Percentiles rank a stretch among this genome's conserved stretches.
Conservation (phyloP, 305 asterid genomes). For the Petunia hybrid region DNA sequence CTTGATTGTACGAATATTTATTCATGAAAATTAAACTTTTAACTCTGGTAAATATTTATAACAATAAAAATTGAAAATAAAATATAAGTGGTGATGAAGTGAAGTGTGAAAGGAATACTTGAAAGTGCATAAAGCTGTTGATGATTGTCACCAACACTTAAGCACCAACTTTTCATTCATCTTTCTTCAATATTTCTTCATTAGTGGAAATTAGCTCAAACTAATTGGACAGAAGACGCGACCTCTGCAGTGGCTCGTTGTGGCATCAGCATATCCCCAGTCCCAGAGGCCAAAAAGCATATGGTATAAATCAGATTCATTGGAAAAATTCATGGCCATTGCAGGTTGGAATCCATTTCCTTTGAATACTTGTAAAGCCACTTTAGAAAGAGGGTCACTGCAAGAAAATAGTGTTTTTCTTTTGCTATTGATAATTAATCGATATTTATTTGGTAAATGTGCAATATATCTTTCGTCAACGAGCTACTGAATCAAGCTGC, state of each 20-base stretch:
- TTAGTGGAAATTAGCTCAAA: not conserved
- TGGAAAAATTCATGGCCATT: slow-evolving; percentile 20
- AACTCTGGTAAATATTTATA: not conserved
- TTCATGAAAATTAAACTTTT: too few relatives aligned
- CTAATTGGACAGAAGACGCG: not conserved
- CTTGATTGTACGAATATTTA: not conserved
- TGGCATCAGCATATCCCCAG: slow-evolving; percentile 25
- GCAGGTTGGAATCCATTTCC: slow-evolving; percentile 9
- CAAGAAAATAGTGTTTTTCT: not conserved
- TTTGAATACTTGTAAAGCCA: not conserved
- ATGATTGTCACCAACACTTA: not conserved
- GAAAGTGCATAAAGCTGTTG: not conserved
- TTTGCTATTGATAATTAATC: not conserved
- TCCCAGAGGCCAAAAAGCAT: slow-evolving; percentile 5
- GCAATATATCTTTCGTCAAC: too few relatives aligned
- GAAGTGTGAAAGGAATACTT: slow-evolving; percentile 33
- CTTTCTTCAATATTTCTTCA: not conserved
- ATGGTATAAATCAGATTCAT: not conserved
- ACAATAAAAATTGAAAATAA: not conserved
- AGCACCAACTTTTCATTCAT: not conserved
- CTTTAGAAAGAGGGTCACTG: not conserved
- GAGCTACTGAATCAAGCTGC: too few relatives aligned
- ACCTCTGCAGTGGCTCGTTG: not conserved
- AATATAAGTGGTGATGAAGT: not conserved
- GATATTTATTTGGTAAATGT: too few relatives aligned